phyloP scores from a whole-genome alignment of 345 rosid species.

The thale cress (Arabidopsis thaliana) region TAIR10.1 NC_003071.7:16259001-16259500 shows the following conservation, averaged over 20 bases:
- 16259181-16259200: conserved; percentile 49
- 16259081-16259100: conserved; percentile 38
- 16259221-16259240: conserved; percentile 52
- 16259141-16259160: conserved; percentile 53
- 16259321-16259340: conserved; percentile 25
- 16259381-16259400: conserved; percentile 66
- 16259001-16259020: conserved; percentile 60
- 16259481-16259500: conserved; percentile 15
- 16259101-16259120: conserved; percentile 39
- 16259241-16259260: conserved; percentile 45
- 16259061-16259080: conserved; percentile 45
- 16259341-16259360: conserved; percentile 53
- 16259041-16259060: conserved; percentile 46
- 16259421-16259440: conserved; percentile 70
- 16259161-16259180: conserved; percentile 51
- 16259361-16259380: conserved; percentile 63
- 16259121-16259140: conserved; percentile 49
- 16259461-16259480: conserved; percentile 49
- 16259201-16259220: conserved; percentile 55
- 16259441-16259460: conserved; percentile 67
- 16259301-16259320: conserved; percentile 33
- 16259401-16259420: conserved; percentile 65
- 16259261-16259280: conserved; percentile 47
- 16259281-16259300: conserved; percentile 44
- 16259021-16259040: conserved; percentile 51